Base-by-base conservation (phyloP, 345 rosid genomes). In the Euclidium syriacum region DNA sequence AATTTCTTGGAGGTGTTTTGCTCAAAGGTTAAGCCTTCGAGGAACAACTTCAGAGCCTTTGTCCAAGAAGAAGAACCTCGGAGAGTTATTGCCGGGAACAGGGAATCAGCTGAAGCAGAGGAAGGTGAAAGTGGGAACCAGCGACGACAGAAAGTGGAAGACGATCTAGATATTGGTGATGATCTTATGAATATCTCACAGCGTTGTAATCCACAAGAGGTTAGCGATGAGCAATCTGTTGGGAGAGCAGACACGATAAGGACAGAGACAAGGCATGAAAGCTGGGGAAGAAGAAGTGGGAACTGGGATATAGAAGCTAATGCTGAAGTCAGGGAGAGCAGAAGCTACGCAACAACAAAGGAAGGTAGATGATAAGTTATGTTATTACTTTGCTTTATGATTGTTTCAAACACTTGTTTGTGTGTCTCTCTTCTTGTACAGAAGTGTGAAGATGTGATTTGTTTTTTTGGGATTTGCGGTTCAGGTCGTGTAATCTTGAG, bases 111-210 rank as follows among this genome's bases (percentile, higher is more conserved):
- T 20, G 73, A 78, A 50, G 68, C 56, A 11, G 95, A 84, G 61
- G 90, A 87, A n/a, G n/a, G n/a, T 20, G 52, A 58, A 3, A 43
- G 59, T 10, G 88, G 75, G 59, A 76, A 81, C 55, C 7, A 16
- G 3, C 82, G 78, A 50, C 85, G 98, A 43, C 68, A 86, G 22
- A 92, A 92, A 85, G 98, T 92, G 25, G 89, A 89, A 73, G 97
- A 92, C 54, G 95, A 89, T 77, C 74, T 85, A 71, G 97, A 85
- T 56, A 89, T 92, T 18, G 90, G 88, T 12, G 95, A 89, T 62
- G 97, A 89, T 78, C 77, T 92, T n/a, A 53, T 85, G 76, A 89
- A 87, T 73, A 79, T 92, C 67, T 89, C 97, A 23, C 95, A 87
- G 68, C 87, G 98, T 12, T 91, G 91, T 46, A 83, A 84, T 59